Evolutionary conservation across 164 flowering plant species (phyloP), one percentile per base, ranked within the genome.

Genomic region (Cinnamomum chago): DNA sequence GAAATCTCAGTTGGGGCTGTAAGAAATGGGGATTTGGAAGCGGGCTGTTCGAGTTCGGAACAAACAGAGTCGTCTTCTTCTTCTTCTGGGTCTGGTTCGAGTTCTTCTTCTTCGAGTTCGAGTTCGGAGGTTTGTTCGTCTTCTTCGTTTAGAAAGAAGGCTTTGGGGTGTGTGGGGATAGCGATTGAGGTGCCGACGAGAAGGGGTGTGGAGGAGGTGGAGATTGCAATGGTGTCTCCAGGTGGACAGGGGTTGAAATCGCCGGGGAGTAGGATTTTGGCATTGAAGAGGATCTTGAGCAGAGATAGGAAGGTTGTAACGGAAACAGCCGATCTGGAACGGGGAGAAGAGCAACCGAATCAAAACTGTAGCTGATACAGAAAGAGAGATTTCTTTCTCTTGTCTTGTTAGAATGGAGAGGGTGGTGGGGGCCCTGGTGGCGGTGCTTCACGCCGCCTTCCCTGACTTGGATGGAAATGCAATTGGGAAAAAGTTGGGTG

Each of bases 1-100:
- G 73, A 15, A 10, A 3, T 7, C 40, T 35, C 11, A n/a, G 30
- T 58, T 9, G 10, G 62, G 14, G 75, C 62, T 50, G 52, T 11
- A 18, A 82, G 67, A 24, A 58, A 11, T 22, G 79, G 72, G 72
- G 68, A 74, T 66, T 50, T 27, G 20, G 78, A 73, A 50, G 22
- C 75, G 25, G 76, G 28, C 35, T 33, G 73, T 18, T 55, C 73
- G 12, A 78, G 40, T 5, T 20, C 50, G 3, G 72, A 68, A 18
- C 71, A 67, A 17, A 20, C 30, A 10, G 50, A 47, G 3, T 27
- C 75, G 5, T 64, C 75, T 50, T 50, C 50, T 25, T 50, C 76
- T 3, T 40, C 69, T 50, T 67, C 69, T 33, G 27, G 20, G 33
- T 30, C 47, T 15, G 28, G 35, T 17, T 27, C 69, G 23, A 12